Base-by-base conservation (phyloP, 2,329 filamentous ascomycete species). In the Talaromyces sp. region DNA sequence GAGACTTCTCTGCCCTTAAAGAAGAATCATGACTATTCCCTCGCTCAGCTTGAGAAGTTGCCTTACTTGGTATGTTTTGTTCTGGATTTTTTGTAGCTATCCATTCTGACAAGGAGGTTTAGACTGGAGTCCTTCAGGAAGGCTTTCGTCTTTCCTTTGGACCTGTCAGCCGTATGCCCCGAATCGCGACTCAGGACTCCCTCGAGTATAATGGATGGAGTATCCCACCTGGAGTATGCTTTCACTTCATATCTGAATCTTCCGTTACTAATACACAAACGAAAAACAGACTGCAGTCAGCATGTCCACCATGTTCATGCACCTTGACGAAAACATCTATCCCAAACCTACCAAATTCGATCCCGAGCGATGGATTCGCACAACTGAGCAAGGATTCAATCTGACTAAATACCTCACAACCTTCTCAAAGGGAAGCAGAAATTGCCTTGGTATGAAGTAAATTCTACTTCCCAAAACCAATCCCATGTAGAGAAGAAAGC, bases 331-430 rank as follows among this genome's bases (percentile, higher is more conserved):
- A 5, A 60, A 57, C 1, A 67, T 76, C 47, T 76, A 75, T 60
- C 73, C 74, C 1, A 41, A 70, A 5, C 67, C 72, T 0, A 48
- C 64, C 1, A 60, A 62, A 7, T 76, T 73, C 68, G 62, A 63
- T 8, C 74, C 74, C n/a, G 72, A 74, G 35, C 64, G 74, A 52
- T 76, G 73, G 69, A 39, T 62, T 22, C 43, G 35, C n/a, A 45
- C 59, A 13, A 33, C 59, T 1, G 24, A 35, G 10, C 37, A 52
- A 7, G 59, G 59, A 16, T 8, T 52, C 2, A 47, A 47, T 52
- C 43, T 52, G 22, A 62, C 9, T 7, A 52, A 37, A 5, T 62
- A 52, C 22, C 41, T 62, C 8, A 62, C 45, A 8, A 39, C 39
- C 35, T 62, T 62, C 13, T 50, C 59, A 24, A 62, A 62, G 11